Evolutionary conservation across 192 early-diverging fungal species (phyloP).

Genomic region (Rhizophagus sp.): DNA sequence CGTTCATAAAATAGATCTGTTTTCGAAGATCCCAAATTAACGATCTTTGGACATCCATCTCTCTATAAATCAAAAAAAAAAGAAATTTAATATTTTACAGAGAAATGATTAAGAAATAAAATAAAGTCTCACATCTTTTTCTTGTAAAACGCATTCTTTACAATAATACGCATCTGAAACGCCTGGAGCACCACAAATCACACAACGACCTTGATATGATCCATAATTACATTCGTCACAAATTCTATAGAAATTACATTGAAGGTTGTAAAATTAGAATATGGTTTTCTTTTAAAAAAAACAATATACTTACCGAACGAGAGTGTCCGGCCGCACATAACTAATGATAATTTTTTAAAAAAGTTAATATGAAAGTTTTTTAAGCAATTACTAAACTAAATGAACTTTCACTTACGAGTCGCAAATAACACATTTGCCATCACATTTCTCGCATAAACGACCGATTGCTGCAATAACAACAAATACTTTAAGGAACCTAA

Average conservation of each 20-base stretch:
- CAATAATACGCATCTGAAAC: constrained; percentile 96
- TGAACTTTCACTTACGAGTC: constrained; percentile 67
- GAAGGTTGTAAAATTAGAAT: background rate
- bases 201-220: constrained; percentile 84
- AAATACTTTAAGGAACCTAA: background rate
- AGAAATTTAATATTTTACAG: background rate
- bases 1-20: constrained; percentile 90
- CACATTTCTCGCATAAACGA: constrained; percentile 81
- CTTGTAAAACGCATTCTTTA: constrained; percentile 83
- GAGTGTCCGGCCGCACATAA: constrained; percentile 84
- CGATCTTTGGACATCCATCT: constrained; percentile 97
- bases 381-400: too few relatives aligned
- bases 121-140: constrained; percentile 75
- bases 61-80: constrained; percentile 47
- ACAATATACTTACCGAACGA: constrained; percentile 49
- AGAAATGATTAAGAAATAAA: background rate
- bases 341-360: constrained; percentile 28
- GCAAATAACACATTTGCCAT: constrained; percentile 95
- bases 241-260: constrained; percentile 49
- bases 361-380: too few relatives aligned
- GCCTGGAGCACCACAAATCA: constrained; percentile 86
- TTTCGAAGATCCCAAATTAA: constrained; percentile 92
- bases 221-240: constrained; percentile 99
- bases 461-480: constrained; percentile 65
- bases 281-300: background rate